phyloP scores from a whole-genome alignment of 305 asterid genomes.

The Fraxinus floribunda region DNA sequence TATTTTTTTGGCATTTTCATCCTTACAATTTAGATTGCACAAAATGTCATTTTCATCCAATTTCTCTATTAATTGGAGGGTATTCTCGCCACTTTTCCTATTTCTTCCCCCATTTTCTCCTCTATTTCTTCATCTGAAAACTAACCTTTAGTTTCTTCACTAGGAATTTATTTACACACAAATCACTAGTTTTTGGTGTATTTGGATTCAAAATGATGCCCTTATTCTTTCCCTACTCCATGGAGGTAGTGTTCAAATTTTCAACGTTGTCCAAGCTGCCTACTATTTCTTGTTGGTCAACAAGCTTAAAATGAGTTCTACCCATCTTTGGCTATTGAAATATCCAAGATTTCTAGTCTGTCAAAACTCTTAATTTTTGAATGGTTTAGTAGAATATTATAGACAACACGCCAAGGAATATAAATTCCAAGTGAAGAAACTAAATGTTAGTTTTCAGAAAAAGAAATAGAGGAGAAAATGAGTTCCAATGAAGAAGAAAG shows the following conservation, averaged over 20 bases:
- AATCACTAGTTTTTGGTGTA: not conserved
- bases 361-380: not conserved
- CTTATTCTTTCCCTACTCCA: not conserved
- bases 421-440: not conserved
- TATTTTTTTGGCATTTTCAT: not conserved
- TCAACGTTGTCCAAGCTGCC: not conserved
- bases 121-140: not conserved
- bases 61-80: not conserved
- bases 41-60: not conserved
- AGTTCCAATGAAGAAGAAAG: not conserved
- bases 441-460: not conserved
- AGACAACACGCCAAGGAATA: not conserved
- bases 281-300: not conserved
- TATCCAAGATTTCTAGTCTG: not conserved
- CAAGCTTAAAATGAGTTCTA: not conserved
- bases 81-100: not conserved
- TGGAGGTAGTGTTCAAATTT: not conserved
- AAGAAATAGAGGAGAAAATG: not conserved
- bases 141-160: not conserved
- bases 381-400: not conserved
- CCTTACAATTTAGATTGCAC: not conserved
- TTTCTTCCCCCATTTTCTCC: not conserved
- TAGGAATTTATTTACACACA: not conserved
- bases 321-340: not conserved
- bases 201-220: not conserved